Percentiles rank a stretch among this genome's conserved stretches.
Conservation (phyloP, 129 eudicot species). For the Scalesia atractyloides region DNA sequence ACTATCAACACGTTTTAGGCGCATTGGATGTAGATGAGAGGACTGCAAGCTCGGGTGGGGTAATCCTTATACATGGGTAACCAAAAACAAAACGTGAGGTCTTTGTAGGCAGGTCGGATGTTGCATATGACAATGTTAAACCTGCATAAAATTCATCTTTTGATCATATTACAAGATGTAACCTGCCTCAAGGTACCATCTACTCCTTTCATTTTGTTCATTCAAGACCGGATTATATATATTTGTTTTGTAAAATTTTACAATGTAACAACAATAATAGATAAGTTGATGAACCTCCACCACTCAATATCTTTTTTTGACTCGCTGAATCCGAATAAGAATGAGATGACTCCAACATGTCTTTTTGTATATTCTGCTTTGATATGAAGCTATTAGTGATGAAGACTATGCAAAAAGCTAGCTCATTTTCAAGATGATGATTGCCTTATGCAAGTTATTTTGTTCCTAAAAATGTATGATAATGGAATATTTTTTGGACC, state of each 20-base stretch:
- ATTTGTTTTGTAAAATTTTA: not conserved
- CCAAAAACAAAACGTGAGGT: too few species aligned
- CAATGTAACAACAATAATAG: constrained; percentile 6
- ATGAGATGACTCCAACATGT: constrained; percentile 7
- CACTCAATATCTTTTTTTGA: not conserved
- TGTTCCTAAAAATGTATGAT: constrained; percentile 8
- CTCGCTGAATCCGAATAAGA: constrained; percentile 18
- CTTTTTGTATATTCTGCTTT: constrained; percentile 33
- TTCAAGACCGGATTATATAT: not conserved
- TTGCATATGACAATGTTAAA: not conserved
- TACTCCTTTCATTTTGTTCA: not conserved
- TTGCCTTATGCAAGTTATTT: constrained; percentile 16
- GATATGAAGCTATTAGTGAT: constrained; percentile 28
- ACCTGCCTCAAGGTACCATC: constrained; percentile 3
- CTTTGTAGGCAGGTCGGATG: too few species aligned
- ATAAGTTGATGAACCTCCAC: constrained; percentile 1
- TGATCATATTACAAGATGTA: constrained; percentile 12
- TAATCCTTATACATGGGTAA: too few species aligned
- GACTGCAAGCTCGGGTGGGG: too few species aligned
- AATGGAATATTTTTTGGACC: constrained; percentile 27
- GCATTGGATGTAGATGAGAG: too few species aligned
- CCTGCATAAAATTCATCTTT: constrained; percentile 1
- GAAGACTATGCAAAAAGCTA: constrained; percentile 13
- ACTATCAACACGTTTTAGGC: too few species aligned
- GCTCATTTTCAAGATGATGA: constrained; percentile 12